A percentile compares a stretch with the other conserved stretches of the same genome.
Conservation (phyloP, 345 rosid species). For the Eucalyptus urophylla region DNA sequence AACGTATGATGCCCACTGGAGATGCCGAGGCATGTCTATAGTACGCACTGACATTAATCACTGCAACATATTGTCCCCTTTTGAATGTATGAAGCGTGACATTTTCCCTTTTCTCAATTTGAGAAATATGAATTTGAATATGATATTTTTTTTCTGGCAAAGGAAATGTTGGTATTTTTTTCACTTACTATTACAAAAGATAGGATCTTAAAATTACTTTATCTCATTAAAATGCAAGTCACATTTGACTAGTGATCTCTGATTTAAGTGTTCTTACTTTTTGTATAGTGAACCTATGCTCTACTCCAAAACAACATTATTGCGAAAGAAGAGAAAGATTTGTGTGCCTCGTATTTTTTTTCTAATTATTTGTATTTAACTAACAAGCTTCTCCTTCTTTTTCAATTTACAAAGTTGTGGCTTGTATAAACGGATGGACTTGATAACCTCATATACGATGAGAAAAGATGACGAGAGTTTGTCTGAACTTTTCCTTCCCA, state of each 20-base stretch:
- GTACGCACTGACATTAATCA: background rate
- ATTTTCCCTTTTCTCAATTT: background rate
- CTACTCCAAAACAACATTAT: background rate
- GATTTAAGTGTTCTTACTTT: background rate
- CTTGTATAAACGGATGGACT: background rate
- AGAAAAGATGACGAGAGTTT: background rate
- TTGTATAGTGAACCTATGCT: background rate
- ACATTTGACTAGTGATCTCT: background rate
- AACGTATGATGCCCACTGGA: background rate
- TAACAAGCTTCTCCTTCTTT: background rate
- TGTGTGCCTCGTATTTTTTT: background rate
- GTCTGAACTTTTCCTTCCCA: background rate
- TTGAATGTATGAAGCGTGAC: background rate
- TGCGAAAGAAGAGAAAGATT: background rate
- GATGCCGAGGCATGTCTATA: background rate
- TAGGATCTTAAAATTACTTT: background rate
- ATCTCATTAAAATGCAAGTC: background rate
- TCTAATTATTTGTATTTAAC: background rate
- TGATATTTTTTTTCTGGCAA: background rate
- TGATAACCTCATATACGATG: background rate
- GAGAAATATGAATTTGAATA: background rate
- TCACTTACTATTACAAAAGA: background rate
- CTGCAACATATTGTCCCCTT: background rate
- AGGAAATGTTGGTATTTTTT: background rate
- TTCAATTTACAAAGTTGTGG: background rate